Base-by-base conservation (phyloP, 257 asterid species). In the Jasminum sambac region DNA sequence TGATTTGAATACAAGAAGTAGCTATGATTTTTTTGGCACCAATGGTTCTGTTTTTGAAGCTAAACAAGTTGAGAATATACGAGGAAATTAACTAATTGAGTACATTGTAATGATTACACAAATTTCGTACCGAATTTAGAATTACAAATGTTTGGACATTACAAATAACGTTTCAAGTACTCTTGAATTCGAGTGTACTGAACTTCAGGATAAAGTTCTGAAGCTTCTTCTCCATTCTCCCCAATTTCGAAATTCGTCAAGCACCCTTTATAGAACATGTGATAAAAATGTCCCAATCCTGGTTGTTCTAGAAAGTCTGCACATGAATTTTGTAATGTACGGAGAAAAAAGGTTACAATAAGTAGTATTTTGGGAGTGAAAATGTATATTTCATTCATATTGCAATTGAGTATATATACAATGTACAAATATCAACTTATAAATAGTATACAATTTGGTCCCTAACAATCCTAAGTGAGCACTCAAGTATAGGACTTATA, bases 271-370 rank as follows among this genome's bases (percentile, higher is more conserved):
- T 84, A 88, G 82, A 86, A 86, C 2, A 89, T 79, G 67, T 89
- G 94, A 41, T 89, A 86, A 78, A 83, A 88, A 83, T 89, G 98
- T 4, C 96, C 85, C 14, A 89, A 16, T 69, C 92, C 96, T 23
- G 85, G 96, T 78, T 88, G 90, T 25, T 5, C 60, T n/a, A 71
- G 89, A 55, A 66, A 83, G 61, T 86, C 87, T 30, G 77, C n/a
- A n/a, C n/a, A n/a, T n/a, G n/a, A n/a, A n/a, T n/a, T n/a, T n/a
- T n/a, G n/a, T n/a, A n/a, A n/a, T n/a, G n/a, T n/a, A n/a, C n/a
- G n/a, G n/a, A n/a, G n/a, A n/a, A n/a, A n/a, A n/a, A n/a, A n/a
- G n/a, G n/a, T n/a, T n/a, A n/a, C n/a, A n/a, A n/a, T n/a, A n/a
- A n/a, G n/a, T n/a, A n/a, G n/a, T n/a, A n/a, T n/a, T n/a, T n/a